Evolutionary conservation across 495 filamentous ascomycete species (phyloP).

Genomic region (Penicillium bovifimosum): DNA sequence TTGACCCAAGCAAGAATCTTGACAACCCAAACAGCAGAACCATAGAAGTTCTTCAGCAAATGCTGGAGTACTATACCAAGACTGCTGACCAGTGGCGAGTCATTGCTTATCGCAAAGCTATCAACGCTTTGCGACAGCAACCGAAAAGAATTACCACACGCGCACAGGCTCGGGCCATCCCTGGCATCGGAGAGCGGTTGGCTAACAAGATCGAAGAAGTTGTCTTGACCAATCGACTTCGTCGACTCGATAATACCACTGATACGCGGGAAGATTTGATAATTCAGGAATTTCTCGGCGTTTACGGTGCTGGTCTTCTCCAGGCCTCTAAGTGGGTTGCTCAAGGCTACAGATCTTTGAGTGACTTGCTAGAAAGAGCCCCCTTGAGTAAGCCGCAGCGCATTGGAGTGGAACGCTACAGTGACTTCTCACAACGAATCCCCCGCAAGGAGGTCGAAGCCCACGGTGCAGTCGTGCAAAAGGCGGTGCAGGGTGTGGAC

Average conservation of each 20-base stretch:
- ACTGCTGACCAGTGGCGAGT: slow-evolving; percentile 76
- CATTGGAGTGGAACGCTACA: slow-evolving; percentile 74
- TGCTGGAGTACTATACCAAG: slow-evolving; percentile 75
- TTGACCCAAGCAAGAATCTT: slow-evolving; percentile 33
- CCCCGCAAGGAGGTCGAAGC: slow-evolving; percentile 69
- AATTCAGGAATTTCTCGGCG: slow-evolving; percentile 63
- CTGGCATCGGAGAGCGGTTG: slow-evolving; percentile 68
- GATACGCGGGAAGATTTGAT: slow-evolving; percentile 57
- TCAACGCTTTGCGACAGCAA: slow-evolving; percentile 65
- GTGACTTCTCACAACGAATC: slow-evolving; percentile 80
- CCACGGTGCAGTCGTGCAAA: slow-evolving; percentile 63
- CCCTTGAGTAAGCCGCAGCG: slow-evolving; percentile 67
- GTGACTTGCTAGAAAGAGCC: slow-evolving; percentile 61
- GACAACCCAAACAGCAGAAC: slow-evolving; percentile 66
- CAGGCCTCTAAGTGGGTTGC: slow-evolving; percentile 75
- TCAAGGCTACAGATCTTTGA: slow-evolving; percentile 67
- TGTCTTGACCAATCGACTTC: slow-evolving; percentile 65
- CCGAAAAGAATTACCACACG: slow-evolving; percentile 57
- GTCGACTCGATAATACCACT: slow-evolving; percentile 64
- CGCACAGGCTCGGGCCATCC: slow-evolving; percentile 61
- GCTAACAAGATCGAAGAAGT: slow-evolving; percentile 93
- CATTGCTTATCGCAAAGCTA: slow-evolving; percentile 74
- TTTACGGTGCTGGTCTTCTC: slow-evolving; percentile 72
- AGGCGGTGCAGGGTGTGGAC: slow-evolving; percentile 57
- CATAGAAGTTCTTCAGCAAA: slow-evolving; percentile 72